Evolutionary conservation across 176 grass and related monocot species (phyloP), one percentile per base, ranked within the genome.

Genomic region (Aegilops speltoides): DNA sequence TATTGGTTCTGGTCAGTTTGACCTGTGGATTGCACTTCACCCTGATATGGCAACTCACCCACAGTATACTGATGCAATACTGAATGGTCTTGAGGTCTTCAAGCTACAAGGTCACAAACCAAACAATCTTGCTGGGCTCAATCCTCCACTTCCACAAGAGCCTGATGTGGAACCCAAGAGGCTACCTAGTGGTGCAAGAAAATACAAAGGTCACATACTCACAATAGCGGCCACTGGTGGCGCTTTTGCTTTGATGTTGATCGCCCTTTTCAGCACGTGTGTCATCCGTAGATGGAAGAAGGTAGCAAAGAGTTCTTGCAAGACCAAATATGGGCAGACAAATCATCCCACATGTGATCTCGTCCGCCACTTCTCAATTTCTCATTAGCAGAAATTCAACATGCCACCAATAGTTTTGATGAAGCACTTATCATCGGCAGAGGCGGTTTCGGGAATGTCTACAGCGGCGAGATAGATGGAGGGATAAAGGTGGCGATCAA

Each of bases 31-130:
- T 29, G 86, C 85, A 60, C 86, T 91, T 19, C 68, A 85, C 28
- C 86, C 86, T n/a, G 25, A 85, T 81, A 28, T 31, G 20, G 24
- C 32, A 16, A 16, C 0, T 1, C 23, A 22, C 13, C 13, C 76
- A 7, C 16, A 84, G 34, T 81, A 52, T 23, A 82, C 17, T 67
- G 85, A 91, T 80, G 89, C 89, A 28, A 84, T 91, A 48, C 79
- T 91, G 66, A 91, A 91, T 68, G 89, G 89, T 13, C 80, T 91
- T 10, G 85, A 91, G 85, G 60, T 91, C 56, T 91, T 91, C 54
- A 91, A 91, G 74, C 25, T 91, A 29, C 45, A 69, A 57, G 74
- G 2, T 43, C 0, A 67, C 23, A 22, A 2, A 16, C 17, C 4
- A 3, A n/a, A n/a, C n/a, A 79, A 54, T 12, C 81, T 91, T 74